A percentile compares a stretch with the other conserved stretches of the same genome.
These are phyloP conservation scores for Leptodermis oblonga DNA, from an alignment of 257 asterid species.

Conservation along the genomic window DNA sequence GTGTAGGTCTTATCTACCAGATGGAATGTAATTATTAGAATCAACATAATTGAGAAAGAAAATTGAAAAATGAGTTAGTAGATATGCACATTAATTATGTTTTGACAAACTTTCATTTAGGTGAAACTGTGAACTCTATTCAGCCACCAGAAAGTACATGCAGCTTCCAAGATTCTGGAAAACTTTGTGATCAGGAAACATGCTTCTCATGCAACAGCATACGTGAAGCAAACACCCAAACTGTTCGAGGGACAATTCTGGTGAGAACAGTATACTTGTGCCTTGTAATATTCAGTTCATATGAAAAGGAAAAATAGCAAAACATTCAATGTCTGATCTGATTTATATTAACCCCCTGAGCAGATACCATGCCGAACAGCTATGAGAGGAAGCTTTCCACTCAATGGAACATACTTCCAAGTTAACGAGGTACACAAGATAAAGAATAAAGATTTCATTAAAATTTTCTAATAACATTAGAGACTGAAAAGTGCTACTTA, in stretches of 20 bases:
- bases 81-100: neutral
- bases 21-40: neutral
- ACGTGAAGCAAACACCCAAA: constrained; percentile 81
- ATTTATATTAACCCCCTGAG: constrained; percentile 27
- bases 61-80: constrained; percentile 5
- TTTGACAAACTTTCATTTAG: constrained; percentile 31
- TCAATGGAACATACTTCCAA: constrained; percentile 96
- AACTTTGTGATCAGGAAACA: constrained; percentile 67
- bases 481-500: constrained; percentile 14
- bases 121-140: constrained; percentile 81
- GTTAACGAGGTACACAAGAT: constrained; percentile 75
- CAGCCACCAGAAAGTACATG: constrained; percentile 84
- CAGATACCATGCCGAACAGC: constrained; percentile 99
- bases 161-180: constrained; percentile 53
- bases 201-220: constrained; percentile 82
- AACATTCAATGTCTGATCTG: neutral
- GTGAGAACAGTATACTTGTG: constrained; percentile 33
- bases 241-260: constrained; percentile 94
- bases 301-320: neutral
- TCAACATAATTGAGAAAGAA: neutral
- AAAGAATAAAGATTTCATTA: constrained; percentile 16
- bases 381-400: constrained; percentile 98
- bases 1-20: too few relatives aligned
- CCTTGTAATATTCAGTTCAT: neutral
- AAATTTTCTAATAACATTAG: constrained; percentile 9